Evolutionary conservation across 1,284 basidiomycete genomes (phyloP), one percentile per base, ranked within the genome.

Genomic region (Microbotryum intermedium): DNA sequence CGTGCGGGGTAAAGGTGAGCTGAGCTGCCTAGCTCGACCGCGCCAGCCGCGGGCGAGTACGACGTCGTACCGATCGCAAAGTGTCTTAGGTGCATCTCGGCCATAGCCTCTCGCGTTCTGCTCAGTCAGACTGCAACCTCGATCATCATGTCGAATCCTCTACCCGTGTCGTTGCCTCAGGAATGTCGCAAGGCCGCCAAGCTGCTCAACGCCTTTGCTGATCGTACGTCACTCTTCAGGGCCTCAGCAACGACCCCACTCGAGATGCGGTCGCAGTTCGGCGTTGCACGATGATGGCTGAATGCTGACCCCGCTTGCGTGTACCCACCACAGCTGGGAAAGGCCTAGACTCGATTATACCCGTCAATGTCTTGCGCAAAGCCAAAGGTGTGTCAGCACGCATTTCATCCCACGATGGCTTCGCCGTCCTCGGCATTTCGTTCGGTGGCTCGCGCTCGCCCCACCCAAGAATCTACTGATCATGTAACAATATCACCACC

Each of bases 291-390:
- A 50, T 68, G 72, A n/a, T 74, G 73, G 18, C 21, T 47, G 21
- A n/a, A 28, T 10, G 28, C 58, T 67, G 23, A 66, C 49, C n/a
- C 26, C 34, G 28, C 23, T 47, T 16, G n/a, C 20, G 18, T 16
- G 18, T 39, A 5, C 53, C 50, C 18, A 23, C 29, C 50, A 29
- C 57, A 59, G 62, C 65, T 4, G 39, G 47, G 11, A 64, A 64
- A 7, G 66, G 60, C 5, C 57, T 65, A 25, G 59, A 65, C 43
- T 50, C 74, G 69, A 72, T 79, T 61, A 73, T 80, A 47, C 78
- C 78, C 1, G 72, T 74, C 81, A 71, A 77, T 75, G 75, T 86
- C 79, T 58, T 84, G 75, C 79, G 82, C 46, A 61, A 84, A 68
- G 88, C 90, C 9, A 85, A 83, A 72, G 90, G 34, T 39, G 18